Base-by-base conservation (phyloP, 2,329 filamentous ascomycete species). In the Cladosporium velox region DNA sequence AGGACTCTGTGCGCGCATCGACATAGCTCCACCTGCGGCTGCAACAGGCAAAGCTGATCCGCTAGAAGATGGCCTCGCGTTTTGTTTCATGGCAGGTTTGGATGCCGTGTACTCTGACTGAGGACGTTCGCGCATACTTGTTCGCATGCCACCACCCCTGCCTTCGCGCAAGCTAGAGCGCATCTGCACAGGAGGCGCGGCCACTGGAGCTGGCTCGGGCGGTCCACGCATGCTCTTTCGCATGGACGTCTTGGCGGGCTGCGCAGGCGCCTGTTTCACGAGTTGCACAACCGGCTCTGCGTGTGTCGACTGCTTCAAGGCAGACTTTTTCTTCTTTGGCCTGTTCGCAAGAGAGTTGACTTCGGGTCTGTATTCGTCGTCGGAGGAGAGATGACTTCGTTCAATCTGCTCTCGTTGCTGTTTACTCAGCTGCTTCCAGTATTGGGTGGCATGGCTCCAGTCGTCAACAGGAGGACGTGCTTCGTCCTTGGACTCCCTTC, bases 371-470 rank as follows among this genome's bases (percentile, higher is more conserved):
- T 66, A 70, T 10, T 75, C 72, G 18, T 75, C 73, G 32, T 76
- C 75, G 10, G 69, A 70, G 28, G 70, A 71, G 26, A 74, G 58
- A 58, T 84, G 75, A 66, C 88, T 87, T 4, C 78, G 80, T 72
- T 89, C 87, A 35, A 90, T 82, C 72, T 88, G 85, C 7, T 85
- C 85, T 52, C 88, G 85, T 72, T 88, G 87, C 35, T 90, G 85
- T 1, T 82, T 80, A 8, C 85, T 88, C 7, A 92, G 77, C 61
- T 86, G 86, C 68, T 84, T 87, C 90, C 90, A 92, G 71, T 90
- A 91, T 0, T 85, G 80, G 72, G 90, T 90, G 18, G 88, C 86
- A 63, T 85, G 83, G 68, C 88, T 86, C 91, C 90, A 92, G 64
- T 90, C 86, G 67, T 68, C 69, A 47, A 51, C 34, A 30, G 58